Base-by-base conservation (phyloP, 1,284 basidiomycete species). In the Chiua sp. region DNA sequence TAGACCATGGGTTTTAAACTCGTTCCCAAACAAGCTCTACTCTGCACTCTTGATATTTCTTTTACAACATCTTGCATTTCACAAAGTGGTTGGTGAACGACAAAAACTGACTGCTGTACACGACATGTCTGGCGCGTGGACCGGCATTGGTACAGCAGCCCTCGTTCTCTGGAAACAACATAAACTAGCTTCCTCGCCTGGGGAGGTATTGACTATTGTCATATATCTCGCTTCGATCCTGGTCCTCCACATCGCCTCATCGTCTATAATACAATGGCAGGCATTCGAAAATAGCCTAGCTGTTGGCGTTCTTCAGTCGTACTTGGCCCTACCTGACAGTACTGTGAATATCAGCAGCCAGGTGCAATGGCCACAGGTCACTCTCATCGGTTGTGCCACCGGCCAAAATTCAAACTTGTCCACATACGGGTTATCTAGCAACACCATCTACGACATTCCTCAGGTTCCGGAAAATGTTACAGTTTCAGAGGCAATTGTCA, bases 181-280 rank as follows among this genome's bases (percentile, higher is more conserved):
- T 4, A 55, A 48, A 32, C 7, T 61, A 15, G 15, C 10, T 13
- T 63, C 60, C 11, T 35, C 15, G 6, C 49, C 3, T 55, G 49
- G 42, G 20, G 50, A 44, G 10, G 33, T 63, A 1, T 13, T 63
- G 20, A 61, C 61, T 39, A 48, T 66, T 13, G n/a, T 12, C 5
- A 44, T 20, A 7, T 64, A 64, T 6, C 39, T 65, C 3, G 53
- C 23, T 15, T 35, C 33, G 33, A 51, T 63, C 60, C 37, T 18
- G 62, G 22, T 54, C 33, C 33, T 35, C 15, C 33, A 35, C 33
- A 35, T 35, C 15, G 33, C 33, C 33, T 35, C 33, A 15, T 35
- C 33, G 10, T 35, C 33, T 35, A 15, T 35, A 35, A 15, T 64
- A 63, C 30, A 65, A 33, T 64, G 65, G n/a, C 57, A 44, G n/a